Percentiles rank a stretch among this genome's conserved stretches.
phyloP scores from a whole-genome alignment of 2,329 filamentous ascomycete genomes.

The Trichophaea hybrida region DNA sequence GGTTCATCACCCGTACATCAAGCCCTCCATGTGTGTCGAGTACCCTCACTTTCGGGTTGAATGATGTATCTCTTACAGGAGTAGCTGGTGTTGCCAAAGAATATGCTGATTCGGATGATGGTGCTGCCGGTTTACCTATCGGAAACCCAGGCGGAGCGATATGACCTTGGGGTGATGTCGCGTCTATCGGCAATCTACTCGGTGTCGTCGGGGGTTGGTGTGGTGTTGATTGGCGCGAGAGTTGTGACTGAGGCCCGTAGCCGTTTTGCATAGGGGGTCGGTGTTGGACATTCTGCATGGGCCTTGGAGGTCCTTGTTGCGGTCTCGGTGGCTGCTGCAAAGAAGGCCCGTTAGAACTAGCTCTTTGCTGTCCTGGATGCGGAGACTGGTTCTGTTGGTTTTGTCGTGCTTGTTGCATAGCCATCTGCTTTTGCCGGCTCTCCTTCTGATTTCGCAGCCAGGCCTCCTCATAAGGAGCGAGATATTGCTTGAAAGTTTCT shows the following conservation, averaged over 20 bases:
- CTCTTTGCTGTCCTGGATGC: neutral
- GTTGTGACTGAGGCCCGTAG: constrained; percentile 10
- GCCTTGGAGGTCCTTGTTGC: constrained; percentile 11
- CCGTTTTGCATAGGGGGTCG: constrained; percentile 19
- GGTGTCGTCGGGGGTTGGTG: constrained; percentile 8
- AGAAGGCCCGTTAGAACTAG: neutral
- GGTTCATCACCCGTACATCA: constrained; percentile 48
- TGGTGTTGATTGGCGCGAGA: constrained; percentile 32
- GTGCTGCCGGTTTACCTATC: constrained; percentile 9
- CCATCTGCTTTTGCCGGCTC: constrained; percentile 20
- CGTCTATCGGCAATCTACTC: constrained; percentile 7
- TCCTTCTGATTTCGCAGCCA: constrained; percentile 17
- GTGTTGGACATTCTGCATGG: constrained; percentile 13
- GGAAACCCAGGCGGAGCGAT: constrained; percentile 13
- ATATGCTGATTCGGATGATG: constrained; percentile 12
- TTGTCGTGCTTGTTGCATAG: constrained; percentile 21
- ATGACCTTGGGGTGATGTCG: constrained; percentile 14
- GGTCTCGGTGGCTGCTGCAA: constrained; percentile 8
- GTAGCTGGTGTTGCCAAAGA: constrained; percentile 8
- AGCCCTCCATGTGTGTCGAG: constrained; percentile 56
- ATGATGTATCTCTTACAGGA: constrained; percentile 26
- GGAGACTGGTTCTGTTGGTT: neutral
- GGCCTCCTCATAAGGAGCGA: constrained; percentile 20
- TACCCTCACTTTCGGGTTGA: constrained; percentile 36
- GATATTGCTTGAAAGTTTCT: constrained; percentile 21